Conservation (phyloP, 2,329 filamentous ascomycete genomes). For the Pyrenophora seminiperda region DNA sequence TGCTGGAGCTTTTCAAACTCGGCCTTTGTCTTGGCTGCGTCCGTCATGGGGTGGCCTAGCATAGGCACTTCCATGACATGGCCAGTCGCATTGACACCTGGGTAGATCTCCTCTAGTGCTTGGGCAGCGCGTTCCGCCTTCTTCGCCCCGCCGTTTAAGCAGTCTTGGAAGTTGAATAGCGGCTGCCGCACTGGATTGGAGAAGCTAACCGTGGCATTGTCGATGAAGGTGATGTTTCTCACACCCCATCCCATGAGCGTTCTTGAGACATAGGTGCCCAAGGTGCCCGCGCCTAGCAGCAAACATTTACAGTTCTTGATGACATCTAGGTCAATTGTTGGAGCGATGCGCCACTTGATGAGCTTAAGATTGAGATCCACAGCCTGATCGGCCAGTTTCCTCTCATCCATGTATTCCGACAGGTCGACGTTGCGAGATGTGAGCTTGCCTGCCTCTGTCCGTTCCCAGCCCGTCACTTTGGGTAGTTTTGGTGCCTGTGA, state of each 20-base stretch:
- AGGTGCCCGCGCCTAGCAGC: conserved; percentile 86
- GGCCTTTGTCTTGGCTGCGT: conserved; percentile 69
- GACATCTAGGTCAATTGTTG: conserved; percentile 80
- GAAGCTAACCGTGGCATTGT: conserved; percentile 91
- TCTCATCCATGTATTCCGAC: conserved; percentile 91
- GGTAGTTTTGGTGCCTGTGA: conserved; percentile 64
- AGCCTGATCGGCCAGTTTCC: conserved; percentile 84
- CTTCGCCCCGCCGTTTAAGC: conserved; percentile 77
- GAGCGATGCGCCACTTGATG: conserved; percentile 98
- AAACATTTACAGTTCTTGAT: conserved; percentile 92
- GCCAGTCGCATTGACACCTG: conserved; percentile 81
- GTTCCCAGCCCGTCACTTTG: conserved; percentile 95
- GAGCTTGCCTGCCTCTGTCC: conserved; percentile 78
- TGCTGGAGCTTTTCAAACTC: conserved; percentile 77
- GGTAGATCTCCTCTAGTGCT: conserved; percentile 83
- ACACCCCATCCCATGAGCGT: conserved; percentile 96
- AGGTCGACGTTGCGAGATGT: conserved; percentile 79
- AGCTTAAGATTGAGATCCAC: conserved; percentile 96
- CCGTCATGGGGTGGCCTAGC: conserved; percentile 85
- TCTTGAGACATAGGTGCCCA: conserved; percentile 91
- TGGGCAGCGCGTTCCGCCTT: conserved; percentile 84
- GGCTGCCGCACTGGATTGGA: conserved; percentile 97
- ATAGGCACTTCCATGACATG: conserved; percentile 88
- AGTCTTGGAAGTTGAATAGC: conserved; percentile 88
- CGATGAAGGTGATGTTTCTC: conserved; percentile 91